Evolutionary conservation across 352 stramenopile genomes (phyloP), one percentile per base, ranked within the genome.

Genomic region (Plasmopara halstedii): DNA sequence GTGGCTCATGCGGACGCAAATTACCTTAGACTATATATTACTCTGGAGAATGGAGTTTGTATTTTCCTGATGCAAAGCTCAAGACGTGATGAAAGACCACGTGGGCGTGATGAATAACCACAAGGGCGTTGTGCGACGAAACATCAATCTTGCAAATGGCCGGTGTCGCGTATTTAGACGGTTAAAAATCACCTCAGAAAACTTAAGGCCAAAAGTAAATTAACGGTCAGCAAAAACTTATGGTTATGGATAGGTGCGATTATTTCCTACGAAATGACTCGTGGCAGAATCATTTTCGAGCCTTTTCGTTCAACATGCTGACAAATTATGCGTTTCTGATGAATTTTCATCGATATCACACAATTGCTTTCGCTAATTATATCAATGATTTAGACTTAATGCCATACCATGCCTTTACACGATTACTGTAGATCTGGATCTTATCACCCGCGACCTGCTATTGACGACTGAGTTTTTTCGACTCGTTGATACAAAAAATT

Each of bases 1-100:
- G 67, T 88, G 0, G 74, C 80, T 1, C 76, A 91, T 40, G 76
- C 80, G 0, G 72, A 83, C 5, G 73, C 75, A 7, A 82, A 85
- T 38, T 91, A 91, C 29, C 73, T 91, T 11, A 72, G 75, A n/a
- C 76, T 77, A 4, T 67, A 77, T n/a, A 73, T 83, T 22, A 86
- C 75, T 14, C 71, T 67, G 0, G 65, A 86, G 37, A 76, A 70
- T 25, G 75, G 77, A 7, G 79, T 88, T 4, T 69, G 71, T 22
- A 73, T 88, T 81, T 91, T 46, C 81, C 71, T 8, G 62, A 88
- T 0, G 42, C 56, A 10, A 77, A 39, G 75, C 62, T 5, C 62
- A 74, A 51, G 72, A 83, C 31, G 67, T 86, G 50, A 59, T 70
- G 27, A 68, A 86, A 34, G 60, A 76, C 9, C 67, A 77, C 17